These are phyloP conservation scores for Adansonia grandidieri DNA, from an alignment of 441 rosid genomes.

Conservation along the genomic window DNA sequence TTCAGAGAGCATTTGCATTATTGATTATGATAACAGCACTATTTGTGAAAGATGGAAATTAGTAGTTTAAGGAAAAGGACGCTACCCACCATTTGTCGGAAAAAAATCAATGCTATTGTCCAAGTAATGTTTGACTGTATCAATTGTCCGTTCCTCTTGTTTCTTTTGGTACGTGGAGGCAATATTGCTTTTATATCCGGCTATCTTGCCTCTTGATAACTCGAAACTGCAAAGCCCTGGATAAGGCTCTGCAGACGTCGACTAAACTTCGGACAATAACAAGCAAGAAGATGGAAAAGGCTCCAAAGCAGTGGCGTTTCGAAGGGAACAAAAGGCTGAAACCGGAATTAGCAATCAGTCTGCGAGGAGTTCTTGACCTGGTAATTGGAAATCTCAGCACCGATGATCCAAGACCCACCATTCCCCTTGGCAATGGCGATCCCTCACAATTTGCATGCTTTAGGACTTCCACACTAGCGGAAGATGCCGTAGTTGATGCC, in stretches of 20 bases:
- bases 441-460: constrained; percentile 57
- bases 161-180: not conserved
- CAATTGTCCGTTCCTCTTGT: not conserved
- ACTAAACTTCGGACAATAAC: not conserved
- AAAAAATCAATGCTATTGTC: not conserved
- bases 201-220: not conserved
- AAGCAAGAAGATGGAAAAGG: constrained; percentile 29
- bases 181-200: not conserved
- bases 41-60: not conserved
- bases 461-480: constrained; percentile 40
- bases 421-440: constrained; percentile 58
- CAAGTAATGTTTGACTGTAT: not conserved
- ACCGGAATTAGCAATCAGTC: constrained; percentile 30
- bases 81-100: not conserved
- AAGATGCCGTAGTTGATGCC: constrained; percentile 51
- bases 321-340: constrained; percentile 26
- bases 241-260: not conserved
- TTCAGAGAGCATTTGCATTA: too few species aligned
- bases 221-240: not conserved
- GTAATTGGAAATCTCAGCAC: constrained; percentile 38
- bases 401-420: constrained; percentile 36
- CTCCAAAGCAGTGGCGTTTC: constrained; percentile 35
- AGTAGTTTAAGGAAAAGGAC: not conserved
- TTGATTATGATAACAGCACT: too few species aligned
- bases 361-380: constrained; percentile 39